Evolutionary conservation across 2,329 filamentous ascomycete species (phyloP), one percentile per base, ranked within the genome.

Genomic region (Hymenoscyphus occultus): DNA sequence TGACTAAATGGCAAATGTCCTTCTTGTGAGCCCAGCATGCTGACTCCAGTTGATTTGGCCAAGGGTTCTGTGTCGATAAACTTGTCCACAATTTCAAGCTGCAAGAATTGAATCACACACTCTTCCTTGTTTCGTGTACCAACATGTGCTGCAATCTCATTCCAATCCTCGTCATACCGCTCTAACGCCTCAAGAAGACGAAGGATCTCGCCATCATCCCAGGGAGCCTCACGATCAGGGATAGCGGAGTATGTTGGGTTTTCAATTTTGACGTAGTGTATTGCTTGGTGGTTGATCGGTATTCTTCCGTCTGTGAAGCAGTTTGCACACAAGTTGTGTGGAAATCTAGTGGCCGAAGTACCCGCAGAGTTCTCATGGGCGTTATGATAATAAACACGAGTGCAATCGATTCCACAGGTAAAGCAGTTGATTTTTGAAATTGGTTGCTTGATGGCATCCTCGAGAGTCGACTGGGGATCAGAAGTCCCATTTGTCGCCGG

Each of bases 41-140:
- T 82, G 63, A 91, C 80, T 7, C 87, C 85, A 0, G 80, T 84
- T 12, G 82, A 83, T 59, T 80, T 82, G 62, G 84, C 77, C 12
- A 77, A 73, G 7, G 84, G 82, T 73, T 94, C 89, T 7, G 92
- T 87, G 73, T 98, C 93, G 10, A 97, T 82, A 74, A 97, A 99
- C 77, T 96, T 96, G 80, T 97, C 94, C 77, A 98, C 95, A 68
- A 99, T 99, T 71, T 97, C 94, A 42, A 99, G 83, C 75, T 97
- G 93, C 69, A 99, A 78, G 81, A 99, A 99, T 76, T 97, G 95
- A 72, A 98, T 84, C 16, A 98, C 94, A 76, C 95, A 99, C 79
- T 99, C 94, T 77, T 99, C 96, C 62, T 92, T 86, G 1, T 93
- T 97, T 66, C 94, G 89, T 2, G 92, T 96, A 59, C 91, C 91